phyloP scores from a whole-genome alignment of 768 basidiomycete species.

The Favolaschia claudopus region DNA sequence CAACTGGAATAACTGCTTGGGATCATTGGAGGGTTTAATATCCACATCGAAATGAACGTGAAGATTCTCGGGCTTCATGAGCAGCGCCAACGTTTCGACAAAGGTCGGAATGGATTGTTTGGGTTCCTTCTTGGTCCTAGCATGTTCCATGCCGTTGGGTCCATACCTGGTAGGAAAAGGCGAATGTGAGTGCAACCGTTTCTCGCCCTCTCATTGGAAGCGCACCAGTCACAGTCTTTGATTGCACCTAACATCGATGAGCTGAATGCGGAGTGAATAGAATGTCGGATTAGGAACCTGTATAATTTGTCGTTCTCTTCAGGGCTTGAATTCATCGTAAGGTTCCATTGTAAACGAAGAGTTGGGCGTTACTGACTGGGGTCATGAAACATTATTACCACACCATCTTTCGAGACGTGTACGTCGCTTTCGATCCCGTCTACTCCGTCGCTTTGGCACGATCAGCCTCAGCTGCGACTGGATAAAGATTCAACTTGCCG shows the following conservation, averaged over 20 bases:
- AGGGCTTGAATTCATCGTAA: slow-evolving; percentile 47
- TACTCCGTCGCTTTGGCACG: slow-evolving; percentile 14
- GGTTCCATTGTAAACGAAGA: neutral
- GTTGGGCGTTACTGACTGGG: slow-evolving; percentile 48
- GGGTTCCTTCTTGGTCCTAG: slow-evolving; percentile 67
- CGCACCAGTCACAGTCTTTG: slow-evolving; percentile 52
- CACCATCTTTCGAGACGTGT: slow-evolving; percentile 70
- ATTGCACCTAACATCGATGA: slow-evolving; percentile 48
- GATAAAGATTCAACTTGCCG: slow-evolving; percentile 21
- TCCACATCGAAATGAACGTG: slow-evolving; percentile 68
- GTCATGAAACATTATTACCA: slow-evolving; percentile 80
- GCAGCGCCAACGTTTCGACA: slow-evolving; percentile 60
- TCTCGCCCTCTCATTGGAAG: neutral
- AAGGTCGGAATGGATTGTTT: slow-evolving; percentile 75
- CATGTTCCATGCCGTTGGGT: slow-evolving; percentile 55
- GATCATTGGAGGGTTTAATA: slow-evolving; percentile 76
- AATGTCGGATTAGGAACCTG: slow-evolving; percentile 35
- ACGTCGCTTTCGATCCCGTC: slow-evolving; percentile 53
- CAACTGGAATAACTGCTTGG: slow-evolving; percentile 65
- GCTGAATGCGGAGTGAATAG: neutral
- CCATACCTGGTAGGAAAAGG: no score
- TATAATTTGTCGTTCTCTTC: slow-evolving; percentile 64
- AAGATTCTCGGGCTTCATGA: slow-evolving; percentile 66
- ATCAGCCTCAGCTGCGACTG: neutral
- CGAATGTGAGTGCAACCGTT: no score